phyloP scores from a whole-genome alignment of 2,329 filamentous ascomycete species.

The Paecilomyces sp. region DNA sequence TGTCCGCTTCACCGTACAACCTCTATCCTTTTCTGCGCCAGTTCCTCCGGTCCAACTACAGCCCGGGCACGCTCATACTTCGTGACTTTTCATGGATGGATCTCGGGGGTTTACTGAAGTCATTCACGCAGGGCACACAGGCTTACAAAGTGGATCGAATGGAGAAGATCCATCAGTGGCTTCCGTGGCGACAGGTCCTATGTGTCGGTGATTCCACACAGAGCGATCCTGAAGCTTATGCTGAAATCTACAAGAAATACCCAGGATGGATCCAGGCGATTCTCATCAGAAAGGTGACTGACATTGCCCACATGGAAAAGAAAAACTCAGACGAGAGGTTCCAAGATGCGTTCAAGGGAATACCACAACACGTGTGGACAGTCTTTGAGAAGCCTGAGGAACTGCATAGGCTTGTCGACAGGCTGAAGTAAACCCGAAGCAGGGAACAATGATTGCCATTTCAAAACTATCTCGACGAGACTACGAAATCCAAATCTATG shows the following conservation, averaged over 20 bases:
- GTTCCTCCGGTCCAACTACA: conserved; percentile 67
- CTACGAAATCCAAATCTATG: background rate
- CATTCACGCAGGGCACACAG: conserved; percentile 71
- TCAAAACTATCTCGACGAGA: background rate
- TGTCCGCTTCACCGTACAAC: conserved; percentile 91
- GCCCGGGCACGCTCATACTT: conserved; percentile 71
- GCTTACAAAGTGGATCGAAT: conserved; percentile 81
- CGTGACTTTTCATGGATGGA: conserved; percentile 84
- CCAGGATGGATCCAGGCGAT: conserved; percentile 76
- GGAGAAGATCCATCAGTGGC: conserved; percentile 67
- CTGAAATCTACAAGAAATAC: conserved; percentile 61
- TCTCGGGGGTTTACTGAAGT: conserved; percentile 68
- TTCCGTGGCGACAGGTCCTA: conserved; percentile 72
- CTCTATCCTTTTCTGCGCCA: conserved; percentile 77
- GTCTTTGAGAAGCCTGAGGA: conserved; percentile 75
- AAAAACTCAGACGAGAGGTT: conserved; percentile 72
- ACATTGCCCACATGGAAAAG: conserved; percentile 65
- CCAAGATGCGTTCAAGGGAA: conserved; percentile 69
- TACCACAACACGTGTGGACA: conserved; percentile 67
- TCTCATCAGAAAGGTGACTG: conserved; percentile 75
- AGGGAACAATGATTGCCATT: background rate
- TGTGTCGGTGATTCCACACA: conserved; percentile 88
- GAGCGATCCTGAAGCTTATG: conserved; percentile 84
- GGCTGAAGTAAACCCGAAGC: conserved; percentile 16
- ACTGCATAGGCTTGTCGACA: conserved; percentile 32